These are phyloP conservation scores for Fusarium mundagurra DNA, from an alignment of 2,329 filamentous ascomycete species.

Conservation along the genomic window DNA sequence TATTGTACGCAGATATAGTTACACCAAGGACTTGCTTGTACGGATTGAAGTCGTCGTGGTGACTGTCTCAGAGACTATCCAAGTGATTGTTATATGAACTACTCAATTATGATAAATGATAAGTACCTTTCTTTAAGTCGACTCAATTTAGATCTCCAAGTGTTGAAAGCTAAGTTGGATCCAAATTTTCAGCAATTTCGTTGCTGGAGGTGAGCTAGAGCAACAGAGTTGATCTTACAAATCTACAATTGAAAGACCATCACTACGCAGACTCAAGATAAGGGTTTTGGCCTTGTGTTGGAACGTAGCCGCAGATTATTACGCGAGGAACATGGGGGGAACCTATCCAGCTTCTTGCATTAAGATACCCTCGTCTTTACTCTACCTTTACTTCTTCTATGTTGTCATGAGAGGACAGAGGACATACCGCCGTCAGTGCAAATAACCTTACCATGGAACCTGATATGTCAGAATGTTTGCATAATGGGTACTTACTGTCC, in stretches of 20 bases:
- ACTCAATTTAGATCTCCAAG: too few species aligned
- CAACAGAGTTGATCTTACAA: neutral
- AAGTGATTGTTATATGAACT: too few species aligned
- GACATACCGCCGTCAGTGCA: fast-evolving
- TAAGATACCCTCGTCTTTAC: neutral
- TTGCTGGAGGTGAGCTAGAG: neutral
- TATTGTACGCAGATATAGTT: neutral
- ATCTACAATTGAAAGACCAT: neutral
- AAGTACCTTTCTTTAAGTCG: neutral
- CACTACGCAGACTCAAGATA: neutral
- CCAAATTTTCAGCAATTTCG: neutral
- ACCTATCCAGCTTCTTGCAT: neutral
- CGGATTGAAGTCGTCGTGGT: neutral
- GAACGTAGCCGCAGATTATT: neutral
- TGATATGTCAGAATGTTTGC: neutral
- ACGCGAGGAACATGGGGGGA: neutral
- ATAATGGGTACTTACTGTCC: neutral
- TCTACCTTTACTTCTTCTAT: too few species aligned
- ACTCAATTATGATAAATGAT: too few species aligned
- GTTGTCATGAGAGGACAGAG: too few species aligned
- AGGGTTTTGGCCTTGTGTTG: neutral
- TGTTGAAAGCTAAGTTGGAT: too few species aligned
- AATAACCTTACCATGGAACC: neutral
- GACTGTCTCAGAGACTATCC: neutral
- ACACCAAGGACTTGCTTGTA: fast-evolving